Base-by-base conservation (phyloP, 1,284 basidiomycete genomes). In the Pseudozyma hubeiensis region DNA sequence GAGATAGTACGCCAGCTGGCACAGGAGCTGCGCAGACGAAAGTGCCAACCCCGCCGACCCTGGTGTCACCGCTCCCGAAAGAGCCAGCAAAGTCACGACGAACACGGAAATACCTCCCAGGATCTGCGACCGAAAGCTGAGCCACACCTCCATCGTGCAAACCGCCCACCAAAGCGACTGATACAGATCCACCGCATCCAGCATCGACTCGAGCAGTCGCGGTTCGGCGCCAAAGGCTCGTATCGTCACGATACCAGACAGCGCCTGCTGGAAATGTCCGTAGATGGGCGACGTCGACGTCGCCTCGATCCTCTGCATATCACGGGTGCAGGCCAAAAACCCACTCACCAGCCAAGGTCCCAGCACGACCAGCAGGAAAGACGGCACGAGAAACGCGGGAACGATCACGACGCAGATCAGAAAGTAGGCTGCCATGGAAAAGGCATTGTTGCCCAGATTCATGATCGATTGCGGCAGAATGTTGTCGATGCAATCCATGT, bases 41-140 rank as follows among this genome's bases (percentile, higher is more conserved):
- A 97, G 94, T 77, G 92, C 93, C 50, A 96, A 85, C 85, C 91
- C 93, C 10, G 93, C 93, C 24, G 89, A 87, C 48, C 94, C 94
- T 1, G 92, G 90, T 7, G 87, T 85, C 30, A 91, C 87, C 40
- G 89, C 87, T 4, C 89, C 89, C 2, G 89, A 88, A 16, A 96
- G 87, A 2, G 92, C 89, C 70, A 96, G 90, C 16, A 93, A 77
- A 3, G 77, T 72, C 5, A 73, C 79, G 24, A 75, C 44, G 29
- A 80, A 79, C 29, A 80, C 77, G 2, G 75, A 60, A 7, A 73
- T 45, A 19, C 77, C 79, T 14, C 75, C 75, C 17, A 77, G 47
- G 30, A 80, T 64, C 50, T 80, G 77, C 14, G 66, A 69, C 3
- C 79, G 75, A 53, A 80, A 80, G 39, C 56, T 62, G 33, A 76